Base-by-base conservation (phyloP, 2,329 filamentous ascomycete genomes). In the Pseudogymnoascus destructans region DNA sequence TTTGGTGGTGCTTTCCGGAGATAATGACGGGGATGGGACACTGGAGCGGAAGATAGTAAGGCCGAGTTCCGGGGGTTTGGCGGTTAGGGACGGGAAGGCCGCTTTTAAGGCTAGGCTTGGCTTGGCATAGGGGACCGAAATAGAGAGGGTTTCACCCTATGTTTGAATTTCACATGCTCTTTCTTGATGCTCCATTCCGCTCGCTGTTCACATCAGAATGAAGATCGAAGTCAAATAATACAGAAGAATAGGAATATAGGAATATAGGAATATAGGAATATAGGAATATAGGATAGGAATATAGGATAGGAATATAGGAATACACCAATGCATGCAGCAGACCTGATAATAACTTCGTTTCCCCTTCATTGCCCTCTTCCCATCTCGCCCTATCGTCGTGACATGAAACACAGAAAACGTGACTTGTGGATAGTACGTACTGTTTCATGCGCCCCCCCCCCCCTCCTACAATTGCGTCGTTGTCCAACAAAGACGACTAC, bases 391-490 rank as follows among this genome's bases (percentile, higher is more conserved):
- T 42, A 23, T 42, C 17, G 19, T 23, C 38, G 19, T 42, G 19
- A 42, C 38, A 42, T 42, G 38, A 42, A 23, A 42, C 38, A 1
- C 19, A 23, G 13, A 46, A 25, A 46, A 46, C 40, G 40, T 46
- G 40, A 46, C 40, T 46, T 46, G 11, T n/a, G 10, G 15, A 23
- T 0, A 25, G 40, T 46, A 25, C 21, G 40, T 25, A 46, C 21
- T n/a, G n/a, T n/a, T 46, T 46, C 40, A 46, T 46, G 40, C 40
- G 40, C 40, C 40, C 40, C 40, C 25, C 40, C 40, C 25, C 40
- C 40, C 40, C 40, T 46, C 40, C 40, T 46, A n/a, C 21, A 25
- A 46, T 46, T 46, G 40, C 40, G 40, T 25, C 40, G 25, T 46
- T 46, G 40, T 46, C 40, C 19, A 46, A 33, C 32, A 13, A 46